A percentile compares a stretch with the other conserved stretches of the same genome.
Evolutionary conservation across 306 rosid genomes (phyloP).

Genomic region (Glycine tomentella): DNA sequence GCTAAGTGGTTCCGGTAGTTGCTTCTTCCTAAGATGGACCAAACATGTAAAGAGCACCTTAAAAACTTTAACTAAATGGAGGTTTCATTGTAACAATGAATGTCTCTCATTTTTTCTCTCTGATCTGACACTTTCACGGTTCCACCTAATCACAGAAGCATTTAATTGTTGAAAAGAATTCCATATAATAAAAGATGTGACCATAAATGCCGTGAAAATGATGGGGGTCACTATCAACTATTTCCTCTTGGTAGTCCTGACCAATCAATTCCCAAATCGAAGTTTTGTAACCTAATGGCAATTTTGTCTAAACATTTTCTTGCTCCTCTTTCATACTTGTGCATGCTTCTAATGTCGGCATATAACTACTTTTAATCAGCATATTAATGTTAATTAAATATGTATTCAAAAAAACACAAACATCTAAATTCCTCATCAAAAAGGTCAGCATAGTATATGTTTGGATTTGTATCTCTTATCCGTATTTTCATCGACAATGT

Average conservation of each 20-base stretch:
- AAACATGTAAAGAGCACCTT: not conserved
- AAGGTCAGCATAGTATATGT: too few relatives aligned
- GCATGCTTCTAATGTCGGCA: not conserved
- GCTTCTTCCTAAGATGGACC: slow-evolving; percentile 22
- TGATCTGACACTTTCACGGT: slow-evolving; percentile 17
- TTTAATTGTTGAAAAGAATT: slow-evolving; percentile 37
- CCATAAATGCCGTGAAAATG: slow-evolving; percentile 26
- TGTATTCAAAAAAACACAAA: not conserved
- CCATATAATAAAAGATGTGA: not conserved
- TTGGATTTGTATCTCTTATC: too few relatives aligned
- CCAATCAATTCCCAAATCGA: too few relatives aligned
- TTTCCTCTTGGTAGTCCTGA: slow-evolving; percentile 1
- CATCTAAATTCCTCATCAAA: not conserved
- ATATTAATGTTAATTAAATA: not conserved
- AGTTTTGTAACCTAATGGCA: too few relatives aligned
- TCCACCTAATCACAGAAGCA: slow-evolving; percentile 43
- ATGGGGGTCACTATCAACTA: not conserved
- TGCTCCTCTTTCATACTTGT: not conserved
- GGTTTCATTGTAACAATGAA: slow-evolving; percentile 1
- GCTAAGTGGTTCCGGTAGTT: not conserved
- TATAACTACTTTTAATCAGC: not conserved
- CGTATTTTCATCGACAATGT: too few relatives aligned
- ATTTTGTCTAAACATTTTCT: too few relatives aligned
- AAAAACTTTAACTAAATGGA: not conserved
- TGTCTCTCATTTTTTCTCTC: not conserved